phyloP scores from a whole-genome alignment of 1,284 basidiomycete species.

The Rhodotorula sp. region DNA sequence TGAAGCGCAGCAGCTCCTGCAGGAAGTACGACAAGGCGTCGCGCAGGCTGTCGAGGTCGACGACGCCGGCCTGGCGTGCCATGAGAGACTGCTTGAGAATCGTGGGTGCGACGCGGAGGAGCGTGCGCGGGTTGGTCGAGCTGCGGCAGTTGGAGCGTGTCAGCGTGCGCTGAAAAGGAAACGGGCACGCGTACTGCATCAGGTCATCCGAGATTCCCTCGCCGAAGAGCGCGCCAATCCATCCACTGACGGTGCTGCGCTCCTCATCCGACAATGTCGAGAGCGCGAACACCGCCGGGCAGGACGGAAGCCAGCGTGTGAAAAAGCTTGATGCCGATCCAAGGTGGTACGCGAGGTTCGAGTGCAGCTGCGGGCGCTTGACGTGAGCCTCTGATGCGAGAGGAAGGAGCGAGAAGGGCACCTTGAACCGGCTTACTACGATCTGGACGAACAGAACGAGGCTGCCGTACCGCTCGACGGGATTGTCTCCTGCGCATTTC shows the following conservation, averaged over 20 bases:
- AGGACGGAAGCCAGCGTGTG: constrained; percentile 31
- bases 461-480: constrained; percentile 49
- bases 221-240: constrained; percentile 52
- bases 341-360: constrained; percentile 41
- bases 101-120: constrained; percentile 55
- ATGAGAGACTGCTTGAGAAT: constrained; percentile 57
- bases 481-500: constrained; percentile 22
- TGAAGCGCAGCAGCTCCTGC: constrained; percentile 58
- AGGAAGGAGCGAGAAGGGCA: constrained; percentile 11
- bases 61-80: constrained; percentile 54
- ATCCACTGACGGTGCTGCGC: constrained; percentile 47
- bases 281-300: constrained; percentile 47
- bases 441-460: constrained; percentile 50
- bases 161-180: not conserved
- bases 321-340: constrained; percentile 40
- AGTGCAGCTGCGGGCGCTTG: constrained; percentile 28
- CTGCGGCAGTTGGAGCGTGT: constrained; percentile 22
- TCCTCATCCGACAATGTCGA: constrained; percentile 49
- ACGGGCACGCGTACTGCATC: constrained; percentile 44
- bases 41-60: constrained; percentile 57
- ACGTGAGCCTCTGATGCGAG: not conserved
- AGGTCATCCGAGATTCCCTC: constrained; percentile 54
- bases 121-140: constrained; percentile 53
- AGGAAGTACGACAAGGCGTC: constrained; percentile 58
- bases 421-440: constrained; percentile 48